phyloP scores from a whole-genome alignment of 441 rosid species.

The Aquilaria agallochum region DNA sequence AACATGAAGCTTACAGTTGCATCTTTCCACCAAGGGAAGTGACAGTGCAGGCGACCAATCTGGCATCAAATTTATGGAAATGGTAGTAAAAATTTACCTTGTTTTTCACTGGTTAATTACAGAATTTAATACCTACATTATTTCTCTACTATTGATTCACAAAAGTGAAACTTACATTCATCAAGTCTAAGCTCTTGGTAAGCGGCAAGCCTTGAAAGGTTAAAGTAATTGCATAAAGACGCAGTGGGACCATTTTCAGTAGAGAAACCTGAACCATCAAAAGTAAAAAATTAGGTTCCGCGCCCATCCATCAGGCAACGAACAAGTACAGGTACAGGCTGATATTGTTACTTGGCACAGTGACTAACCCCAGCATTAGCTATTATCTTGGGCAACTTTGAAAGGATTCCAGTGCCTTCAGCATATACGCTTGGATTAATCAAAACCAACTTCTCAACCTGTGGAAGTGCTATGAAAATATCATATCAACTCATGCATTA shows the following conservation, averaged over 20 bases:
- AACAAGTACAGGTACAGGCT: no score
- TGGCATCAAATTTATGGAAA: not conserved
- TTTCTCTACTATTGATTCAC: not conserved
- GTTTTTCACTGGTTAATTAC: no score
- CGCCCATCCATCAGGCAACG: not conserved
- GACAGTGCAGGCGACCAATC: conserved; percentile 64
- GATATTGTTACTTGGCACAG: not conserved
- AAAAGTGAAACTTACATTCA: conserved; percentile 39
- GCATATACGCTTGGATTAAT: conserved; percentile 65
- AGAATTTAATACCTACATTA: no score
- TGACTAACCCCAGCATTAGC: conserved; percentile 66
- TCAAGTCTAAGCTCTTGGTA: conserved; percentile 50
- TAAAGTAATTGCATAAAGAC: conserved; percentile 46
- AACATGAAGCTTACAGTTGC: conserved; percentile 57
- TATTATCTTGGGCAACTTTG: conserved; percentile 40
- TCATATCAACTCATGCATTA: no score
- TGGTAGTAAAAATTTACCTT: not conserved
- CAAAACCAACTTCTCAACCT: conserved; percentile 63
- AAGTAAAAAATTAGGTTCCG: conserved; percentile 2
- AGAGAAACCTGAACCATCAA: conserved; percentile 43
- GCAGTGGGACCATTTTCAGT: conserved; percentile 53
- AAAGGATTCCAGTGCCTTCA: conserved; percentile 57
- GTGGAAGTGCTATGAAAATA: conserved; percentile 1
- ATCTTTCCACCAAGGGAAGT: conserved; percentile 79
- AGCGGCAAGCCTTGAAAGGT: conserved; percentile 46